Base-by-base conservation (phyloP, 129 eudicot genomes). In the Artemisia tridentata region DNA sequence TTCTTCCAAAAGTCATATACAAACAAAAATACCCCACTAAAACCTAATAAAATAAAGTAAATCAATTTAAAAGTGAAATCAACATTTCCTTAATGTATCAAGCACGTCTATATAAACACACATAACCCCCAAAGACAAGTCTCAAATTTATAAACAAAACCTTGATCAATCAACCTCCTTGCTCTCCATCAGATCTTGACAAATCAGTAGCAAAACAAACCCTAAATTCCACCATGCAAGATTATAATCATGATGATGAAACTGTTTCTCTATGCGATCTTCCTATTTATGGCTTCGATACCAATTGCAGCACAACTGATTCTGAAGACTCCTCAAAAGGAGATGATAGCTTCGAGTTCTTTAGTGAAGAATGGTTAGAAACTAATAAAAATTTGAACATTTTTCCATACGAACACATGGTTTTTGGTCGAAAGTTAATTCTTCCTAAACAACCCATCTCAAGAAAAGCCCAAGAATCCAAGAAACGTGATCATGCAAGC, bases 241-340 rank as follows among this genome's bases (percentile, higher is more conserved):
- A 72, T 19, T 50, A 10, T 49, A 14, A 57, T 57, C 59, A 50
- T 60, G 75, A 75, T 46, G 68, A 46, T 17, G 80, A 77, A 8
- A 77, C 80, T n/a, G 63, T 69, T 50, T 77, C 80, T 69, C 75
- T 77, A 0, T 69, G 75, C 62, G 80, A 77, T 77, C 75, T 77
- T 69, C 75, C 63, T 45, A 4, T 51, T 7, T 61, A 62, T 53
- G 16, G 75, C 45, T 9, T 11, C 43, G 65, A 76, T 51, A 60
- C 20, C 21, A n/a, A 12, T 60, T 61, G 17, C 12, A 62, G 11
- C 69, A 51, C 63, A n/a, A 51, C 69, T 5, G 61, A 63, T 31
- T 68, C 69, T 5, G 75, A 77, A 60, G 65, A 50, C 48, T 57
- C 57, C 61, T 46, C 67, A 52, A 77, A 70, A 63, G 67, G 19